Conservation (phyloP, 495 filamentous ascomycete genomes). For the Neurospora hispaniola region DNA sequence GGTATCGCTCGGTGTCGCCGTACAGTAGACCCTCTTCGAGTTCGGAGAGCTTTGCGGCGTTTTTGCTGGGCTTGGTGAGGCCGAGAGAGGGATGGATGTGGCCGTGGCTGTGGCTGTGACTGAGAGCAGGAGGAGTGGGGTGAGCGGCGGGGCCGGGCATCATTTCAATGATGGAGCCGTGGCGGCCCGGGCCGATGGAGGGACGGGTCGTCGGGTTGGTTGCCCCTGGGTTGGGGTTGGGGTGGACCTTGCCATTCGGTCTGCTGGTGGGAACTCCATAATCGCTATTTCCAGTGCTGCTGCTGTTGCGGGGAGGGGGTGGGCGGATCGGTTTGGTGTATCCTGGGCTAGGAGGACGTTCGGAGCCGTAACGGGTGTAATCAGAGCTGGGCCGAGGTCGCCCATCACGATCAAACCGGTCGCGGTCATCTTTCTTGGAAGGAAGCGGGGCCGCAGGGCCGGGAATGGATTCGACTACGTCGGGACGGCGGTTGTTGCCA, state of each 20-base stretch:
- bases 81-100: background rate
- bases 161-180: conserved; percentile 3
- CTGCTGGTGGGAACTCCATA: background rate
- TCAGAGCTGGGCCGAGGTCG: background rate
- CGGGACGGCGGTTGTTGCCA: background rate
- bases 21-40: background rate
- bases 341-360: background rate
- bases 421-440: background rate
- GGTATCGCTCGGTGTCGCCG: background rate
- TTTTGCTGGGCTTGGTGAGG: conserved; percentile 1
- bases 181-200: conserved; percentile 4
- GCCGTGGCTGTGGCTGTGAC: background rate
- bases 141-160: conserved; percentile 5
- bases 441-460: background rate
- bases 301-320: background rate
- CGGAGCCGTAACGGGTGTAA: background rate
- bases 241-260: background rate
- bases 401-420: background rate
- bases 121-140: conserved; percentile 1
- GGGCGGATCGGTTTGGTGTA: background rate
- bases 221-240: conserved; percentile 3
- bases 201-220: conserved; percentile 11
- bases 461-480: background rate
- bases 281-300: background rate
- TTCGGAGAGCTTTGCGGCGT: background rate